Evolutionary conservation across 2,329 filamentous ascomycete species (phyloP).

Genomic region (Teratosphaeria epicoccoides): DNA sequence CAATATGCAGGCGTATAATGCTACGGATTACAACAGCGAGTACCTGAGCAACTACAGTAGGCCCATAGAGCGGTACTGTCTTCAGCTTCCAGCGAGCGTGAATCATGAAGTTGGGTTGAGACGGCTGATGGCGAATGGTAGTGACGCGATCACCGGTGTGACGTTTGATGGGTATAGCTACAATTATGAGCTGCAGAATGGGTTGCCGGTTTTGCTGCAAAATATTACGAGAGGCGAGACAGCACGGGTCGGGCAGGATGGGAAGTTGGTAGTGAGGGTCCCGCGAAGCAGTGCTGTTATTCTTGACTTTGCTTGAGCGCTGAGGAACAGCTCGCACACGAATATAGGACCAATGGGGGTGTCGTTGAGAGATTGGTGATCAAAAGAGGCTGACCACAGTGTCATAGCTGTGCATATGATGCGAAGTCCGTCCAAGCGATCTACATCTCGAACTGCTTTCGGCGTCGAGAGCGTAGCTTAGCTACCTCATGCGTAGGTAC

Average conservation of each 20-base stretch:
- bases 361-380: too few relatives aligned
- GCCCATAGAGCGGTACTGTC: conserved; percentile 31
- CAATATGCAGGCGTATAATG: conserved; percentile 50
- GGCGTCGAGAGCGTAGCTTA: too few relatives aligned
- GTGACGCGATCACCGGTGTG: conserved; percentile 51
- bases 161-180: conserved; percentile 54
- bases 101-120: conserved; percentile 30
- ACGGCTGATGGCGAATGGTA: conserved; percentile 50
- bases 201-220: conserved; percentile 41
- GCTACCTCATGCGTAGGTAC: too few relatives aligned
- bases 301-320: conserved; percentile 2
- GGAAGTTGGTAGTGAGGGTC: conserved; percentile 21
- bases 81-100: conserved; percentile 28
- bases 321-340: not conserved
- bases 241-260: conserved; percentile 24
- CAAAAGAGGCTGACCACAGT: not conserved
- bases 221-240: conserved; percentile 47
- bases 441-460: too few relatives aligned
- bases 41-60: conserved; percentile 37
- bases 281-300: conserved; percentile 23
- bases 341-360: too few relatives aligned
- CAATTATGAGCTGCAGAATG: conserved; percentile 47
- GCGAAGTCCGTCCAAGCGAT: too few relatives aligned
- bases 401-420: too few relatives aligned
- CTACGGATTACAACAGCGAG: conserved; percentile 18